A percentile compares a stretch with the other conserved stretches of the same genome.
Conservation (phyloP, 768 basidiomycete species). For the Auricularia heimuer region DNA sequence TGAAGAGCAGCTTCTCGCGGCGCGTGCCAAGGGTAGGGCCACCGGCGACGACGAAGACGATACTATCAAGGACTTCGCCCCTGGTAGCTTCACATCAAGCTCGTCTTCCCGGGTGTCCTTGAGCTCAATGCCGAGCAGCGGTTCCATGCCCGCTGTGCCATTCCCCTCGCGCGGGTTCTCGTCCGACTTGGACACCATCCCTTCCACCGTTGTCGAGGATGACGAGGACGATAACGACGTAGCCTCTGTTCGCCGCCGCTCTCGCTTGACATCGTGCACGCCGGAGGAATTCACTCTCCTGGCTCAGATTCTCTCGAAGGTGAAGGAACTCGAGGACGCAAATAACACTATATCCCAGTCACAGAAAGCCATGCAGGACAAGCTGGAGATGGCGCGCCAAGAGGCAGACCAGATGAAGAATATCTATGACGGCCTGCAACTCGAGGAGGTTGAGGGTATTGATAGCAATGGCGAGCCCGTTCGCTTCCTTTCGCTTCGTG, state of each 20-base stretch:
- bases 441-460: conserved; percentile 26
- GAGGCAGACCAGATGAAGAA: conserved; percentile 62
- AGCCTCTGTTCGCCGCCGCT: conserved; percentile 5
- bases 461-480: conserved; percentile 21
- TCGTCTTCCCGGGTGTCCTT: not conserved
- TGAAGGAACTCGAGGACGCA: conserved; percentile 65
- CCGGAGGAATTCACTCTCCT: conserved; percentile 39
- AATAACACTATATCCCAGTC: conserved; percentile 57
- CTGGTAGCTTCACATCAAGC: conserved; percentile 34
- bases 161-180: conserved; percentile 4
- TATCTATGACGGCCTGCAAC: conserved; percentile 55
- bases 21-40: conserved; percentile 1
- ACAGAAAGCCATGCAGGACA: conserved; percentile 50
- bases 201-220: not conserved
- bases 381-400: conserved; percentile 58
- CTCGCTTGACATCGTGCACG: conserved; percentile 10
- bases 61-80: conserved; percentile 49
- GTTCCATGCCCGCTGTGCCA: not conserved
- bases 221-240: conserved; percentile 1
- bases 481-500: not conserved
- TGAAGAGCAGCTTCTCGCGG: conserved; percentile 2
- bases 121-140: conserved; percentile 3
- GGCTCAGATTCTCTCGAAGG: conserved; percentile 62
- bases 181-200: not conserved
- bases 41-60: conserved; percentile 12